A percentile compares a stretch with the other conserved stretches of the same genome.
Conservation (phyloP, 2,329 filamentous ascomycete species). For the Huntiella abstrusa region DNA sequence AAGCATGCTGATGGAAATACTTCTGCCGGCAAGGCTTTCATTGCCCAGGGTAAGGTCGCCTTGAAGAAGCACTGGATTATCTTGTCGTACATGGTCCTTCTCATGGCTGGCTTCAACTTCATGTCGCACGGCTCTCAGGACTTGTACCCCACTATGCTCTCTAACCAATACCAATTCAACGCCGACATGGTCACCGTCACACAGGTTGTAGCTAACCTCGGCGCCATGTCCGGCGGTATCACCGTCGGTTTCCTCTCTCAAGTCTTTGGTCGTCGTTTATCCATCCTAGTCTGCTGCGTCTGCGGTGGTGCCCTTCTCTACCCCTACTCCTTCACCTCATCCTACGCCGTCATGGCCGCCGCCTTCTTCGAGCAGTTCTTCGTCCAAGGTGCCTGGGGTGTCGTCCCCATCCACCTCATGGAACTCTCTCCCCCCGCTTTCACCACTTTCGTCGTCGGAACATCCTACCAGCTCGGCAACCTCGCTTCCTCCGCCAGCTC, state of each 20-base stretch:
- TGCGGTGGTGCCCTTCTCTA: constrained; percentile 45
- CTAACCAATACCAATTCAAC: constrained; percentile 28
- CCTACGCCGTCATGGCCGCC: constrained; percentile 38
- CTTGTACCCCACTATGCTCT: constrained; percentile 57
- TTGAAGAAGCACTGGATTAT: constrained; percentile 64
- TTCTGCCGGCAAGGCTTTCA: constrained; percentile 37
- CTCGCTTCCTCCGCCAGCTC: constrained; percentile 49
- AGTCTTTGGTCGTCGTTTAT: constrained; percentile 52
- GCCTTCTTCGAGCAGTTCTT: constrained; percentile 61
- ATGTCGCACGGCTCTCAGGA: constrained; percentile 69
- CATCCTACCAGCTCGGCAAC: constrained; percentile 60
- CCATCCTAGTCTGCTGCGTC: constrained; percentile 42
- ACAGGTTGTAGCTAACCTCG: constrained; percentile 63
- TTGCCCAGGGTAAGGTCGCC: constrained; percentile 61
- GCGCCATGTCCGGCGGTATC: constrained; percentile 54
- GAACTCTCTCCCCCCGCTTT: constrained; percentile 54
- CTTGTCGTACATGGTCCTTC: constrained; percentile 37
- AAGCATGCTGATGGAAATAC: constrained; percentile 13
- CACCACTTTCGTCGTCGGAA: constrained; percentile 57
- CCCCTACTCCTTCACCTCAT: constrained; percentile 47
- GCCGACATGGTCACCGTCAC: constrained; percentile 40
- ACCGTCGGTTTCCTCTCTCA: constrained; percentile 58
- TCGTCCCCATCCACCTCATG: constrained; percentile 62
- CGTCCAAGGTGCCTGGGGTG: constrained; percentile 59
- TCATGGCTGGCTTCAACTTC: constrained; percentile 55